These are phyloP conservation scores for Agaricus subrufescens DNA, from an alignment of 768 basidiomycete genomes.

Conservation along the genomic window DNA sequence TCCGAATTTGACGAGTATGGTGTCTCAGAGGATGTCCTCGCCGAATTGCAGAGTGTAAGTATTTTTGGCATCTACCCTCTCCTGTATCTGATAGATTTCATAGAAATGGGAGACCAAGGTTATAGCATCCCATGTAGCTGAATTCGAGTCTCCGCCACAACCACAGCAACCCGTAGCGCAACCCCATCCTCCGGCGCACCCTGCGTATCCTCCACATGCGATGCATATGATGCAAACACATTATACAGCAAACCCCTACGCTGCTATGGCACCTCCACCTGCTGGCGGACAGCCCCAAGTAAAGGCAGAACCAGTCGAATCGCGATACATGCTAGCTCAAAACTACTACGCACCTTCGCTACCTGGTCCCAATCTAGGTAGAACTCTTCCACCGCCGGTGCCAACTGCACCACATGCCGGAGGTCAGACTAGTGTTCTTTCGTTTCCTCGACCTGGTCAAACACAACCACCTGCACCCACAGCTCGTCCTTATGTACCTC, in stretches of 20 bases:
- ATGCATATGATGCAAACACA: conserved; percentile 53
- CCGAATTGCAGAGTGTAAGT: conserved; percentile 85
- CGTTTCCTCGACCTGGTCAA: conserved; percentile 39
- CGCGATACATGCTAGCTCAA: conserved; percentile 50
- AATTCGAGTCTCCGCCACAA: conserved; percentile 63
- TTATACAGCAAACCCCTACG: conserved; percentile 55
- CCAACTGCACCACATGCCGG: conserved; percentile 42
- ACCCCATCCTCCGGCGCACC: conserved; percentile 42
- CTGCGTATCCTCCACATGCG: conserved; percentile 55
- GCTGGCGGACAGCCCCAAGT: conserved; percentile 40
- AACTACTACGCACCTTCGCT: conserved; percentile 47
- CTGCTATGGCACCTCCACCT: conserved; percentile 36
- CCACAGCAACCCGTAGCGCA: conserved; percentile 32
- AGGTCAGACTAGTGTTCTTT: conserved; percentile 54
- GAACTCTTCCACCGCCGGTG: conserved; percentile 39
- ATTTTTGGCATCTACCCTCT: conserved; percentile 13
- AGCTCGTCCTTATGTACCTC: conserved; percentile 8
- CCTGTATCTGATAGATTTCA: conserved; percentile 10
- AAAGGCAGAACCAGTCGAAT: conserved; percentile 73
- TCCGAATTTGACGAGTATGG: conserved; percentile 97
- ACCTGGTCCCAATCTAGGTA: conserved; percentile 61
- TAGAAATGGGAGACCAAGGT: conserved; percentile 98
- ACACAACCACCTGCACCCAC: conserved; percentile 15
- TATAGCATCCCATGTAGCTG: conserved; percentile 90
- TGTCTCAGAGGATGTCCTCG: conserved; percentile 85